Conservation (phyloP, 805 yeast species). For the Metschnikowia gruessii region DNA sequence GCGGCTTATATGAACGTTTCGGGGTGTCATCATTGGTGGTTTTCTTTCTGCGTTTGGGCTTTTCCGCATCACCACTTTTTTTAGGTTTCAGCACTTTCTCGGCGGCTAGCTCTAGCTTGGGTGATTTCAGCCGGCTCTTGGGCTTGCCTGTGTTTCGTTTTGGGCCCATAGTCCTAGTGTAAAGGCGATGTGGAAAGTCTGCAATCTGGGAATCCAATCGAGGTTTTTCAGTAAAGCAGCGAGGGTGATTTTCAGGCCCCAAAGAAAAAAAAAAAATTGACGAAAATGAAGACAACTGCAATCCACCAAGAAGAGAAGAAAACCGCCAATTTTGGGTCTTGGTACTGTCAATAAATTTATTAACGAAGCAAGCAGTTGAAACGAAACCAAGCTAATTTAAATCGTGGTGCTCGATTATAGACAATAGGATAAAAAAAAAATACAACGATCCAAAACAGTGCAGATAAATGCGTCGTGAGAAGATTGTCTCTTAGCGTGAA, state of each 20-base stretch:
- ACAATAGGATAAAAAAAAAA: no score
- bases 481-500: not conserved
- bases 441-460: no score
- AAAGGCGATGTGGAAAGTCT: not conserved
- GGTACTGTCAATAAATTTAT: no score
- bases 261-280: not conserved
- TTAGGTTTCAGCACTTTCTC: not conserved
- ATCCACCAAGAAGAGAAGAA: no score
- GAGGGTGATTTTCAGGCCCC: not conserved
- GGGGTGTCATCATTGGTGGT: not conserved
- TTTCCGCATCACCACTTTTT: not conserved
- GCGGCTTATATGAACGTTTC: slow-evolving; percentile 1
- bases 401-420: no score
- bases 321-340: no score
- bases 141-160: slow-evolving; percentile 4
- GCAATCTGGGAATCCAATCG: not conserved
- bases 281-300: no score
- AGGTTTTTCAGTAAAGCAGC: not conserved
- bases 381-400: no score
- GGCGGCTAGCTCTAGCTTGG: not conserved
- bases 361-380: not conserved
- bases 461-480: not conserved
- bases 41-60: not conserved
- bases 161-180: slow-evolving; percentile 9
- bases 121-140: slow-evolving; percentile 7